Evolutionary conservation across 306 rosid genomes (phyloP).

Genomic region (Rubus parviflorus): DNA sequence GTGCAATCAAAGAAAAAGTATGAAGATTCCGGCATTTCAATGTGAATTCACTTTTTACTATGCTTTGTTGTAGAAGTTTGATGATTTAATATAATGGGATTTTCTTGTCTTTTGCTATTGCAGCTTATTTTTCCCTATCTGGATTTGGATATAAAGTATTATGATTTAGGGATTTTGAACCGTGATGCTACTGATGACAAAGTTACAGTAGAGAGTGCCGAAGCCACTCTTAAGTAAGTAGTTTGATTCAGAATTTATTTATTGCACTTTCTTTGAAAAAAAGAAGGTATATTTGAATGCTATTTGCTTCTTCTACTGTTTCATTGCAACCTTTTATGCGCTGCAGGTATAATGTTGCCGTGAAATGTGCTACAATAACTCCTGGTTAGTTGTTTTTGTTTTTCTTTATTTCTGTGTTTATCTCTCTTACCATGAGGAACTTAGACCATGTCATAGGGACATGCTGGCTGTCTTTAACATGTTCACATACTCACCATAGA

Average conservation of each 20-base stretch:
- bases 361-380: slow-evolving; percentile 94
- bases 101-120: slow-evolving; percentile 27
- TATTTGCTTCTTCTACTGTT: neutral
- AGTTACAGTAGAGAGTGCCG: slow-evolving; percentile 90
- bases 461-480: neutral
- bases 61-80: neutral
- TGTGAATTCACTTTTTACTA: neutral
- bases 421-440: neutral
- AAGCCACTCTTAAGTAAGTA: slow-evolving; percentile 84
- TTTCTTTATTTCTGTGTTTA: slow-evolving; percentile 21
- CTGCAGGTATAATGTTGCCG: slow-evolving; percentile 89
- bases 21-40: neutral
- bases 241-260: neutral
- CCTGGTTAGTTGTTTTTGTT: slow-evolving; percentile 63
- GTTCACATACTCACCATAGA: neutral
- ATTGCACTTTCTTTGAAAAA: neutral
- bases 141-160: slow-evolving; percentile 90
- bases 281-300: neutral
- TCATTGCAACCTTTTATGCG: slow-evolving; percentile 24
- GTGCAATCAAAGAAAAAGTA: slow-evolving; percentile 81
- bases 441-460: neutral
- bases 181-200: slow-evolving; percentile 85
- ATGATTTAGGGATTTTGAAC: slow-evolving; percentile 80
- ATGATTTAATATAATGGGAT: slow-evolving; percentile 2
- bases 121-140: slow-evolving; percentile 87